Conservation (phyloP, 345 rosid genomes). For the Arabis hirsuta region DNA sequence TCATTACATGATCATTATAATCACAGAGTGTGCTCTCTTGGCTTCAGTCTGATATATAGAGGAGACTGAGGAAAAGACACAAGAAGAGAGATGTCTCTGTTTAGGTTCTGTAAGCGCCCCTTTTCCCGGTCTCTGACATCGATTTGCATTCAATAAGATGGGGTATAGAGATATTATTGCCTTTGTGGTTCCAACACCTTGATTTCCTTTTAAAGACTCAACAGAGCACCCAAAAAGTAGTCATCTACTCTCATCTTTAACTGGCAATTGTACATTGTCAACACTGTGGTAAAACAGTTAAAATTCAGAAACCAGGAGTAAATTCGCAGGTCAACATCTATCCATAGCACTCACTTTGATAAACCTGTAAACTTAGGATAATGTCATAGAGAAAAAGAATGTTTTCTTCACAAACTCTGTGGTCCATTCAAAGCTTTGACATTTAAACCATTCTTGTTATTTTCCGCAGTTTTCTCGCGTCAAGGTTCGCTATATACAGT, state of each 20-base stretch:
- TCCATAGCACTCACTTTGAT: constrained; percentile 26
- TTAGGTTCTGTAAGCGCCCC: constrained; percentile 35
- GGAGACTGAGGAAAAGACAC: constrained; percentile 32
- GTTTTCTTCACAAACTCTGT: background rate
- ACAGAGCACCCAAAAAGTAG: constrained; percentile 11
- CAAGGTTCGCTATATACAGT: background rate
- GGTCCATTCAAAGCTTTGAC: constrained; percentile 5
- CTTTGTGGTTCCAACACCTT: constrained; percentile 42
- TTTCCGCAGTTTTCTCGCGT: background rate
- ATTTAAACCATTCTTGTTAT: constrained; percentile 1
- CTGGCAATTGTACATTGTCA: constrained; percentile 11
- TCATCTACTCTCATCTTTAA: constrained; percentile 12
- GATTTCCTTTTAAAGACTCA: constrained; percentile 40
- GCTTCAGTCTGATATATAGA: constrained; percentile 41
- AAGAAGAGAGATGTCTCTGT: constrained; percentile 40
- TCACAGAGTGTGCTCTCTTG: constrained; percentile 35
- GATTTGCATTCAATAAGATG: constrained; percentile 46
- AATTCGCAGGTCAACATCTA: constrained; percentile 40
- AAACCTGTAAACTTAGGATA: constrained; percentile 14
- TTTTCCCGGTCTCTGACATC: constrained; percentile 38
- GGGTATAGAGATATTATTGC: constrained; percentile 37
- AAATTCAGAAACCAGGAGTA: constrained; percentile 17
- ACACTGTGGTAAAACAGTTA: constrained; percentile 24
- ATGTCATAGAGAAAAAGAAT: constrained; percentile 17
- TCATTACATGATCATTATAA: constrained; percentile 15